Evolutionary conservation across 768 basidiomycete species (phyloP).

Genomic region (Coprinellus micaceus): DNA sequence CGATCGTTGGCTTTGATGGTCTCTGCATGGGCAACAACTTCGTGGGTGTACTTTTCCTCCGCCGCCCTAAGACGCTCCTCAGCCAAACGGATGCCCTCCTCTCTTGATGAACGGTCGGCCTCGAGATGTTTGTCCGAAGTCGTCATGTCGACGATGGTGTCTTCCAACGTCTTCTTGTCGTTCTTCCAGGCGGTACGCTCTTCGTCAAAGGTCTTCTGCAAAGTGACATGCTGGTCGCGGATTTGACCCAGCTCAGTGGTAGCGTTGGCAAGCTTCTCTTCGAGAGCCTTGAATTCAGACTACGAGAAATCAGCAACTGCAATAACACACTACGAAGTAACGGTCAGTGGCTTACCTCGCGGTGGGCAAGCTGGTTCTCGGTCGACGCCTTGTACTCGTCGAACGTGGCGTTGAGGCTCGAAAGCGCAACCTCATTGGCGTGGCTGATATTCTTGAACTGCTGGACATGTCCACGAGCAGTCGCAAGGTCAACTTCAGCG

Average conservation of each 20-base stretch:
- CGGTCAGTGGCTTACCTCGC: slow-evolving; percentile 63
- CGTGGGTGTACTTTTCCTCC: slow-evolving; percentile 76
- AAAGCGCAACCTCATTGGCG: slow-evolving; percentile 75
- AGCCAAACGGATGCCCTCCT: slow-evolving; percentile 61
- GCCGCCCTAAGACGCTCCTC: slow-evolving; percentile 66
- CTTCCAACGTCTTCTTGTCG: slow-evolving; percentile 82
- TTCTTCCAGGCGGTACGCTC: slow-evolving; percentile 69
- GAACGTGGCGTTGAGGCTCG: slow-evolving; percentile 63
- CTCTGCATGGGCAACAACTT: slow-evolving; percentile 83
- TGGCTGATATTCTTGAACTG: slow-evolving; percentile 87
- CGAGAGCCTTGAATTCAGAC: slow-evolving; percentile 62
- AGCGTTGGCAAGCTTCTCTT: slow-evolving; percentile 54
- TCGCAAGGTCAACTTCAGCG: slow-evolving; percentile 69
- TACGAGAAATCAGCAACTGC: slow-evolving; percentile 24
- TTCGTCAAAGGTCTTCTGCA: slow-evolving; percentile 62
- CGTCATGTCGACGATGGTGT: slow-evolving; percentile 76
- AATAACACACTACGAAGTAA: neutral
- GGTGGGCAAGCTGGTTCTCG: slow-evolving; percentile 61
- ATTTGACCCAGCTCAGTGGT: slow-evolving; percentile 53
- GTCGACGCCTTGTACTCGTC: slow-evolving; percentile 77
- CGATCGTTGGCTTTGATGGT: slow-evolving; percentile 68
- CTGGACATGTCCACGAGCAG: slow-evolving; percentile 67
- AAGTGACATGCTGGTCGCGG: slow-evolving; percentile 47
- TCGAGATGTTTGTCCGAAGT: slow-evolving; percentile 68
- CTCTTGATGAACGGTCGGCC: slow-evolving; percentile 58